phyloP scores from a whole-genome alignment of 139 green algal genomes.

The Haematococcus sp. region DNA sequence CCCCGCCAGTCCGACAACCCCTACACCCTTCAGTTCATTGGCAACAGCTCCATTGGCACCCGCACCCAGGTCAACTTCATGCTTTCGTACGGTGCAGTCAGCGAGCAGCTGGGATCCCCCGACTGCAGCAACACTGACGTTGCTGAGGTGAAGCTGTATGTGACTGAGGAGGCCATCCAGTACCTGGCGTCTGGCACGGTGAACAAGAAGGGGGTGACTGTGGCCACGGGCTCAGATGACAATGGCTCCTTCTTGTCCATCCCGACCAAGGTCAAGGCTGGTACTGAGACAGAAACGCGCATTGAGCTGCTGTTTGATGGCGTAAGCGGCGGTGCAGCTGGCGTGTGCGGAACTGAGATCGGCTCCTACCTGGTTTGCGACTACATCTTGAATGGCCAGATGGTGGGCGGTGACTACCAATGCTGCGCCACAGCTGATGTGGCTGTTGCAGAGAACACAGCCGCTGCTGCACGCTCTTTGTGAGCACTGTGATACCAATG shows the following conservation, averaged over 20 bases:
- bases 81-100: neutral
- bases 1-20: conserved; percentile 15
- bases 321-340: neutral
- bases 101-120: conserved; percentile 6
- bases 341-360: neutral
- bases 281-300: too few relatives aligned
- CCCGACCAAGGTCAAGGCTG: neutral
- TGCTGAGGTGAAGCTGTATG: conserved; percentile 15
- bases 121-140: conserved; percentile 11
- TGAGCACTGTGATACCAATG: too few relatives aligned
- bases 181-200: neutral
- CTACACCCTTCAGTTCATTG: conserved; percentile 19
- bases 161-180: neutral
- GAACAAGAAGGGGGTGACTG: neutral
- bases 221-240: neutral
- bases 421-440: conserved; percentile 24
- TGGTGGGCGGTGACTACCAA: neutral
- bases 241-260: neutral
- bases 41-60: neutral
- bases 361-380: conserved; percentile 20
- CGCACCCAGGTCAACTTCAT: conserved; percentile 9
- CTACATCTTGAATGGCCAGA: conserved; percentile 14
- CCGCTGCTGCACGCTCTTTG: too few relatives aligned
- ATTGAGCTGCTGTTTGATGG: neutral
- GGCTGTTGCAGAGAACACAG: neutral